phyloP scores from a whole-genome alignment of 2,329 filamentous ascomycete species.

The Talaromyces sp. region DNA sequence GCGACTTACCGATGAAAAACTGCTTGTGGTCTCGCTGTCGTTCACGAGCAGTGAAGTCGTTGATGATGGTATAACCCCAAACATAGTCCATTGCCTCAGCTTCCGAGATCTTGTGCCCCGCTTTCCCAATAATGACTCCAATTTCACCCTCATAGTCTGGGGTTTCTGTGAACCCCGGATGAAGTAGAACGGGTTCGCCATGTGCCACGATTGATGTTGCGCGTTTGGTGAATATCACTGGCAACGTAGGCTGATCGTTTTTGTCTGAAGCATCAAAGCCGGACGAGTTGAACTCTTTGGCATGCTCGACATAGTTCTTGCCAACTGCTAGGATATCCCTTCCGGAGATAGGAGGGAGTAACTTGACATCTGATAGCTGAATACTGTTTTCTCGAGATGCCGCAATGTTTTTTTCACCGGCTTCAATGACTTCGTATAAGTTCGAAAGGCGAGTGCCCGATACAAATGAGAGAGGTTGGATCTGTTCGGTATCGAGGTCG shows the following conservation, averaged over 20 bases:
- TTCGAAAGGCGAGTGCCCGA: constrained; percentile 38
- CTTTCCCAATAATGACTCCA: constrained; percentile 54
- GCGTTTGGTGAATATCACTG: constrained; percentile 57
- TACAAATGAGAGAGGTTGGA: constrained; percentile 45
- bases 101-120: constrained; percentile 45
- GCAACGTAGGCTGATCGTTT: constrained; percentile 50
- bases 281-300: constrained; percentile 55
- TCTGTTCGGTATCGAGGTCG: constrained; percentile 32
- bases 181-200: constrained; percentile 47
- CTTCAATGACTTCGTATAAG: constrained; percentile 54
- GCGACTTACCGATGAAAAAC: constrained; percentile 57
- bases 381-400: constrained; percentile 21
- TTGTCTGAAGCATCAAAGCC: constrained; percentile 57
- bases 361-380: constrained; percentile 35
- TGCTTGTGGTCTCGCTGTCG: constrained; percentile 59
- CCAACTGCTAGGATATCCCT: constrained; percentile 56
- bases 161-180: constrained; percentile 49
- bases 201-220: constrained; percentile 52
- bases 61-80: constrained; percentile 57
- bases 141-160: constrained; percentile 45
- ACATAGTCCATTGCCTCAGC: constrained; percentile 50
- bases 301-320: constrained; percentile 58
- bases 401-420: constrained; percentile 39
- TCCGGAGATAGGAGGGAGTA: constrained; percentile 47
- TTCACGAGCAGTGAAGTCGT: constrained; percentile 56